phyloP scores from a whole-genome alignment of 1,284 basidiomycete genomes.

The Mycocalia duriaeana region DNA sequence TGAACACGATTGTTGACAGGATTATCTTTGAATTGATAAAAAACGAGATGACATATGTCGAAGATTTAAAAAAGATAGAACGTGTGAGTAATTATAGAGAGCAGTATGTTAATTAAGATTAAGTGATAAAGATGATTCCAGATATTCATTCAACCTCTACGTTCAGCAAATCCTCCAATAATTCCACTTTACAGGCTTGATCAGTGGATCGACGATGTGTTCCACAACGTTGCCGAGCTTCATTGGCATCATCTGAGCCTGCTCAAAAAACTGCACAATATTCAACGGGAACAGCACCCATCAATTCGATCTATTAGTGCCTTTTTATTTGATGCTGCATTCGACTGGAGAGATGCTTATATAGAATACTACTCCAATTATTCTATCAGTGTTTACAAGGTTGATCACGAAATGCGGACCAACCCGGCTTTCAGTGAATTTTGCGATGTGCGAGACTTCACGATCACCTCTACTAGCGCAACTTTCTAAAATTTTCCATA shows the following conservation, averaged over 20 bases:
- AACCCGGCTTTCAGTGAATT: slow-evolving; percentile 82
- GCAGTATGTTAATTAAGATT: no score
- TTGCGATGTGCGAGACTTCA: slow-evolving; percentile 61
- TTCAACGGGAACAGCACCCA: slow-evolving; percentile 90
- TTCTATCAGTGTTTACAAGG: slow-evolving; percentile 86
- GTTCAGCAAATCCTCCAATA: slow-evolving; percentile 70
- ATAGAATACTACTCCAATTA: slow-evolving; percentile 91
- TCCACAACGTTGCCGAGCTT: slow-evolving; percentile 85
- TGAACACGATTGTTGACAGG: slow-evolving; percentile 35
- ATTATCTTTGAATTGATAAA: slow-evolving; percentile 94
- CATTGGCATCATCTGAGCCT: slow-evolving; percentile 70
- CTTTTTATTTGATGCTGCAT: slow-evolving; percentile 80
- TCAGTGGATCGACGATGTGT: slow-evolving; percentile 82
- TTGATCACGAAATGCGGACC: slow-evolving; percentile 81
- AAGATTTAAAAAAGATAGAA: slow-evolving; percentile 86
- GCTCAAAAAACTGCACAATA: slow-evolving; percentile 76
- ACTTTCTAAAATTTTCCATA: no score
- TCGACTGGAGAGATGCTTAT: slow-evolving; percentile 92
- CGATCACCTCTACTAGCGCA: no score
- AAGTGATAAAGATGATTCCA: slow-evolving; percentile 20
- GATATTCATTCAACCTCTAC: slow-evolving; percentile 77
- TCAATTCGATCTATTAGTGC: slow-evolving; percentile 80
- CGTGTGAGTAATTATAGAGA: slow-evolving; percentile 39
- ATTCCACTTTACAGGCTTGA: slow-evolving; percentile 71
- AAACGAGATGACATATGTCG: slow-evolving; percentile 91